Evolutionary conservation across 1,284 basidiomycete species (phyloP), one percentile per base, ranked within the genome.

Genomic region (Cystobasidium pallidum): DNA sequence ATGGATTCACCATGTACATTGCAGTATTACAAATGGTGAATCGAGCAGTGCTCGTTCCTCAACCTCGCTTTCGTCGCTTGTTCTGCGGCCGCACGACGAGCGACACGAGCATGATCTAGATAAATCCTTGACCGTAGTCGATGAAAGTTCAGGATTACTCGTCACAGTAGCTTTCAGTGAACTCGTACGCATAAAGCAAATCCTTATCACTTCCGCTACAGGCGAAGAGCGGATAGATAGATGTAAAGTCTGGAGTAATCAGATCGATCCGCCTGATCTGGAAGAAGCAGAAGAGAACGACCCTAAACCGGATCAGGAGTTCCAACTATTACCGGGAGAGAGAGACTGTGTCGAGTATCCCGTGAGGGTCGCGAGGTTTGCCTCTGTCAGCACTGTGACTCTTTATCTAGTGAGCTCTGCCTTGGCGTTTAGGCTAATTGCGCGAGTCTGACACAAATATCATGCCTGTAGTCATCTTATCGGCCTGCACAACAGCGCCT

Each of bases 131-230:
- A 47, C 59, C 19, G 68, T 55, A 19, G 61, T 70, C 26, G 73
- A 74, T 32, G 66, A 70, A n/a, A 54, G 61, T 2, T 62, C 59
- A 43, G 73, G 73, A 11, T 28, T 74, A 8, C 45, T 74, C 8
- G 21, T 70, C 26, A 68, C 71, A n/a, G 55, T 74, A n/a, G 49
- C 61, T 19, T 74, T 74, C 61, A 71, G 61, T 34, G 73, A 74
- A 54, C 63, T 74, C 8, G 73, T 74, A 1, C 66, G 73, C 19
- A 59, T 74, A 30, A 74, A 74, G 45, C 66, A 74, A 54, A 39
- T 74, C 61, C 43, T 74, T 26, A 41, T 74, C 15, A 70, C 73
- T 17, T 41, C 55, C n/a, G 57, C 71, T 19, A 57, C 71, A 8
- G 71, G 55, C 24, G 63, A 70, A 39, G 73, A 72, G 41, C 62